Evolutionary conservation across 345 rosid genomes (phyloP).

Genomic region (Toxicodendron radicans): DNA sequence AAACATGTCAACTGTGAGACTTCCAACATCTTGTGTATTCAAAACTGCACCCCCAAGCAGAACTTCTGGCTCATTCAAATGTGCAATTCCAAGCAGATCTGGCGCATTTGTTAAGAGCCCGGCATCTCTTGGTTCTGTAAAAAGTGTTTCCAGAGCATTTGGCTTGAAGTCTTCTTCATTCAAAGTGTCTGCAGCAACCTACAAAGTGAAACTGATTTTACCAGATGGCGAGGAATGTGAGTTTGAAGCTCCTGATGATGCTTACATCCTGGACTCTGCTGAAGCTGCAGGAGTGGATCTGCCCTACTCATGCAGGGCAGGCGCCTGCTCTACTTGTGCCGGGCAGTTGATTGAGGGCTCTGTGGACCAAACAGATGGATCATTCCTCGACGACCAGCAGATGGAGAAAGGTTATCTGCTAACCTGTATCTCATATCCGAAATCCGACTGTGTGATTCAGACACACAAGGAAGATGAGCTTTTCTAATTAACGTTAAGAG

Average conservation of each 20-base stretch:
- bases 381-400: conserved; percentile 55
- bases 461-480: conserved; percentile 57
- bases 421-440: conserved; percentile 55
- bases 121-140: conserved; percentile 24
- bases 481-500: conserved; percentile 14
- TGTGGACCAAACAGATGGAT: conserved; percentile 61
- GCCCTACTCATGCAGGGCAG: conserved; percentile 65
- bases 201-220: conserved; percentile 51
- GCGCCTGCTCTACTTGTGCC: conserved; percentile 58
- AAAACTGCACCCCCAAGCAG: conserved; percentile 14
- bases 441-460: conserved; percentile 51
- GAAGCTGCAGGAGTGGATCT: conserved; percentile 54
- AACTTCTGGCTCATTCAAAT: conserved; percentile 23
- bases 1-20: conserved; percentile 37
- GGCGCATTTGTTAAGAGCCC: conserved; percentile 24
- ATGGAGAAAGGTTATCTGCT: conserved; percentile 49
- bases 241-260: conserved; percentile 50
- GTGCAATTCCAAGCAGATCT: conserved; percentile 20
- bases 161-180: conserved; percentile 42
- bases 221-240: conserved; percentile 49
- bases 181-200: conserved; percentile 37
- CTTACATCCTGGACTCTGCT: conserved; percentile 54
- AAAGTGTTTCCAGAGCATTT: conserved; percentile 28
- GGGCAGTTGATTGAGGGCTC: conserved; percentile 46
- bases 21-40: conserved; percentile 34